Evolutionary conservation across 2,329 filamentous ascomycete species (phyloP), one percentile per base, ranked within the genome.

Genomic region (Fusarium torreyae): DNA sequence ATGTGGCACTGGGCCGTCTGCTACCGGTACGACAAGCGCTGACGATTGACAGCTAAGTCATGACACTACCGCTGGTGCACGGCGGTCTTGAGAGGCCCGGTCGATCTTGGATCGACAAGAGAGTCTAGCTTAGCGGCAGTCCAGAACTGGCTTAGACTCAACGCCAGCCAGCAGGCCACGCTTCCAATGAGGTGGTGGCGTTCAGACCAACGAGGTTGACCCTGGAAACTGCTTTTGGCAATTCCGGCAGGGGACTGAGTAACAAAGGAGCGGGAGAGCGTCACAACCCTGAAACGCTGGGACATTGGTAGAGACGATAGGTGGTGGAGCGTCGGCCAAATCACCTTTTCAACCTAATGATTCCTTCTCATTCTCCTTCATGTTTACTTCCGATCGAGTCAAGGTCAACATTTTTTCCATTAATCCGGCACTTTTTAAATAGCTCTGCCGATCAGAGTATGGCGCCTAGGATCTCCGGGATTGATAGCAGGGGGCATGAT

Each of bases 101-200:
- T 51, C 63, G 72, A 74, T 74, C 72, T 69, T 62, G 70, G 72
- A 74, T 74, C 72, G 69, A 70, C 71, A 58, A 58, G 20, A 57
- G 53, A 39, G 45, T 17, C 52, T 70, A 69, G 59, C 38, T 55
- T 72, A 72, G 70, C 53, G 64, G 66, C 53, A 59, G 51, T 56
- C 67, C 54, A 43, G 40, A 61, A 61, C 15, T 39, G 58, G 61
- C 38, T 59, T 57, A 59, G 70, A 20, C 50, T 39, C n/a, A 14
- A 57, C 36, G 26, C 56, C 36, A 28, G 20, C 40, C 40, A 61
- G 22, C n/a, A 44, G 34, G 36, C 56, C 40, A 52, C 50, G 24
- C 42, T 58, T 58, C 50, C 40, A 48, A 57, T 54, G 54, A 53
- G 45, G 34, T 62, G 48, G 62, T 68, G 57, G 61, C 56, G 57